These are phyloP conservation scores for Xylaria digitata DNA, from an alignment of 2,329 filamentous ascomycete species.

Conservation along the genomic window DNA sequence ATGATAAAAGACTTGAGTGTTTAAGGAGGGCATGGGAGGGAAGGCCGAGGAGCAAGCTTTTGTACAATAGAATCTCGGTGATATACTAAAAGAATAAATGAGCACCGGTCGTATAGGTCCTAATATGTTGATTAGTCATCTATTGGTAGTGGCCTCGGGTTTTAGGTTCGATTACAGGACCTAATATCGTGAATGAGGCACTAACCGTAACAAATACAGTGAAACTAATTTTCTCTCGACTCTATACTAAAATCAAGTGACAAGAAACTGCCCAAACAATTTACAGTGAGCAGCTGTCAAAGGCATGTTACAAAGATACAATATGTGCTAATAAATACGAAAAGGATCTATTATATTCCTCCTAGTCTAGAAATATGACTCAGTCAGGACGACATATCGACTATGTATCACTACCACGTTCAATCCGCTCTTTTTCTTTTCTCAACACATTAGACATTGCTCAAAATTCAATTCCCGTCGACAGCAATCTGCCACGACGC, in stretches of 20 bases:
- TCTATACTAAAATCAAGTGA: neutral
- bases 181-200: too few species aligned
- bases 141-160: neutral
- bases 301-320: neutral
- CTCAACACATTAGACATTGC: neutral
- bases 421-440: neutral
- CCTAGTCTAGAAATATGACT: constrained; percentile 3
- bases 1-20: neutral
- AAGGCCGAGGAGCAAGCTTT: neutral
- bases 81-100: constrained; percentile 3
- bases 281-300: neutral
- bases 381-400: neutral
- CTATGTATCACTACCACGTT: neutral
- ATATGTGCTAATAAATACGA: neutral
- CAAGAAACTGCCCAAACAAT: neutral
- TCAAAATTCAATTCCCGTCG: neutral
- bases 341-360: constrained; percentile 20
- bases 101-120: neutral
- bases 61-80: constrained; percentile 20
- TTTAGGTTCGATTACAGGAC: neutral
- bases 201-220: too few species aligned
- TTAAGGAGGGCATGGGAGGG: neutral
- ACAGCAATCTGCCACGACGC: neutral
- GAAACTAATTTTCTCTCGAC: neutral
- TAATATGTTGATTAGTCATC: neutral